Percentiles rank a stretch among this genome's conserved stretches.
phyloP scores from a whole-genome alignment of 2,329 filamentous ascomycete genomes.

The Calonectria pauciramosa region DNA sequence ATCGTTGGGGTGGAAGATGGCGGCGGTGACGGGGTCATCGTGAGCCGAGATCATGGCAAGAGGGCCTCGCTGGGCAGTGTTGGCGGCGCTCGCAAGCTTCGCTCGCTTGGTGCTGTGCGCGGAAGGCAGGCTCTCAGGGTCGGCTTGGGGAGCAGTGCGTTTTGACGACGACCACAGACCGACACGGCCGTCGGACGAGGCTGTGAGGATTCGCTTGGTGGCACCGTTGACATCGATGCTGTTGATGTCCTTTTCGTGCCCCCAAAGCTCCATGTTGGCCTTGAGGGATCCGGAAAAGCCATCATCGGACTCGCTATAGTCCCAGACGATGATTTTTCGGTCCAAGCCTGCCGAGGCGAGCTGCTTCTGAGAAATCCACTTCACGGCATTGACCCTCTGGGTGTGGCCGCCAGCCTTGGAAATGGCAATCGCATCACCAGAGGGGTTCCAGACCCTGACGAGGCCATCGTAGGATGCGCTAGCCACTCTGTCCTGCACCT shows the following conservation, averaged over 20 bases:
- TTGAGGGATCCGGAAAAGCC: conserved; percentile 74
- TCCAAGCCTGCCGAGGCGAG: conserved; percentile 89
- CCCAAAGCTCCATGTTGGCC: conserved; percentile 85
- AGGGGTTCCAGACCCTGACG: conserved; percentile 89
- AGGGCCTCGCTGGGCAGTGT: conserved; percentile 81
- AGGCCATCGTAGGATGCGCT: conserved; percentile 95
- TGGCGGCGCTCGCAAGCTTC: conserved; percentile 66
- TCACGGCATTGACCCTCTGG: conserved; percentile 83
- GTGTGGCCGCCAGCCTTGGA: conserved; percentile 82
- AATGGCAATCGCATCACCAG: conserved; percentile 85
- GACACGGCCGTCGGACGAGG: conserved; percentile 84
- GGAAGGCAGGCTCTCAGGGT: conserved; percentile 76
- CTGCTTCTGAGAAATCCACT: conserved; percentile 83
- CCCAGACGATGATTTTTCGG: conserved; percentile 89
- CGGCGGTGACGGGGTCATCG: conserved; percentile 80
- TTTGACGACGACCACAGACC: conserved; percentile 92
- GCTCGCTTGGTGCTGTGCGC: conserved; percentile 81
- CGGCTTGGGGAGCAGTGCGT: conserved; percentile 80
- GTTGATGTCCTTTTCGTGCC: conserved; percentile 82
- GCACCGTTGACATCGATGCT: conserved; percentile 80
- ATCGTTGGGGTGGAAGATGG: conserved; percentile 88
- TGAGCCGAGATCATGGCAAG: conserved; percentile 81
- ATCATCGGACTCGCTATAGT: conserved; percentile 79
- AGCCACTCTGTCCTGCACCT: conserved; percentile 72
- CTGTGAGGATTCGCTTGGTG: conserved; percentile 85